Conservation (phyloP, 2,329 filamentous ascomycete genomes). For the Neonectria neomacrospora region DNA sequence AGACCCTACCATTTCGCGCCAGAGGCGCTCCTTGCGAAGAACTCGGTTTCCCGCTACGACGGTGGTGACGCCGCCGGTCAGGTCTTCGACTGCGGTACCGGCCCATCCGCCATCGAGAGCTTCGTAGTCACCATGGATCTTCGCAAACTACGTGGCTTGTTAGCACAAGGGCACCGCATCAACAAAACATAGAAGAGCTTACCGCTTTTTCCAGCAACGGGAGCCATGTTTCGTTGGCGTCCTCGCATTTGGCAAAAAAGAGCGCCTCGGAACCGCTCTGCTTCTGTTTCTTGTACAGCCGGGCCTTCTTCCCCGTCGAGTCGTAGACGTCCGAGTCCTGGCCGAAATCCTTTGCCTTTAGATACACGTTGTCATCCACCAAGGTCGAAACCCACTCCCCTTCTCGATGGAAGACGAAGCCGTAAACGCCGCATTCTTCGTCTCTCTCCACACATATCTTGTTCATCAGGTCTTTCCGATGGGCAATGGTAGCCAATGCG, state of each 20-base stretch:
- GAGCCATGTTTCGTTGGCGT: slow-evolving; percentile 79
- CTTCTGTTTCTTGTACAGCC: slow-evolving; percentile 69
- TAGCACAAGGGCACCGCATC: neutral
- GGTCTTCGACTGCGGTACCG: slow-evolving; percentile 61
- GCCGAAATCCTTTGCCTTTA: slow-evolving; percentile 54
- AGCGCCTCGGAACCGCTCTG: slow-evolving; percentile 76
- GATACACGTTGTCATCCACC: slow-evolving; percentile 73
- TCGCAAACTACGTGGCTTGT: slow-evolving; percentile 65
- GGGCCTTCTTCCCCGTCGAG: slow-evolving; percentile 62
- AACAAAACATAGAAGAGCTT: slow-evolving; percentile 5
- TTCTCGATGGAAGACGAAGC: slow-evolving; percentile 77
- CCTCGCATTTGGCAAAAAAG: slow-evolving; percentile 75
- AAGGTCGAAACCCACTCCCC: slow-evolving; percentile 79
- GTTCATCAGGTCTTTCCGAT: slow-evolving; percentile 72
- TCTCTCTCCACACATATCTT: slow-evolving; percentile 74
- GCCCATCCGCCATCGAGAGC: slow-evolving; percentile 75
- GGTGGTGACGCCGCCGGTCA: slow-evolving; percentile 67
- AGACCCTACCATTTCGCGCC: slow-evolving; percentile 73
- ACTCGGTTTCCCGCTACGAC: slow-evolving; percentile 67
- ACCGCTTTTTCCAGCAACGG: slow-evolving; percentile 76
- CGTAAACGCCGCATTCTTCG: slow-evolving; percentile 76
- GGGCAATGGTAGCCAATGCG: slow-evolving; percentile 74
- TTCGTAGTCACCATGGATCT: slow-evolving; percentile 77
- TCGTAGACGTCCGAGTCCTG: slow-evolving; percentile 50
- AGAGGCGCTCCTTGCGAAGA: slow-evolving; percentile 75